Evolutionary conservation across 495 filamentous ascomycete genomes (phyloP).

Genomic region (Pyrenula aspistea): DNA sequence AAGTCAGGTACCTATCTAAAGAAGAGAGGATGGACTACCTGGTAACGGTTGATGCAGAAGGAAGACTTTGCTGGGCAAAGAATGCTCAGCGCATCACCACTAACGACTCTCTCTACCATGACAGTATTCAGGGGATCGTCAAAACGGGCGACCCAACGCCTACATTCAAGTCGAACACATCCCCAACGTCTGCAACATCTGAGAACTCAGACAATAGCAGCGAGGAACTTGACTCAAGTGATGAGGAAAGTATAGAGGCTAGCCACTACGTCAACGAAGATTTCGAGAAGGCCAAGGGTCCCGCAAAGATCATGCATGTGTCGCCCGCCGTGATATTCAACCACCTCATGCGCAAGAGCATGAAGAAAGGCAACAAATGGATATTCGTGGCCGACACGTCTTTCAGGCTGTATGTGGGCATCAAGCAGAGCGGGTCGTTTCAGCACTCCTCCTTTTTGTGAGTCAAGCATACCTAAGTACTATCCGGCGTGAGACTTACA

Average conservation of each 20-base stretch:
- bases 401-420: slow-evolving; percentile 79
- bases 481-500: too few relatives aligned
- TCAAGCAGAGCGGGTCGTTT: slow-evolving; percentile 80
- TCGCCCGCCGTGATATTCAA: slow-evolving; percentile 58
- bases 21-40: slow-evolving; percentile 65
- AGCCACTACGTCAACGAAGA: slow-evolving; percentile 40
- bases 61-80: slow-evolving; percentile 67
- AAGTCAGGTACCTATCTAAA: slow-evolving; percentile 59
- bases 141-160: slow-evolving; percentile 47
- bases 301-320: slow-evolving; percentile 55
- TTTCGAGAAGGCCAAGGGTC: slow-evolving; percentile 39
- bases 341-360: slow-evolving; percentile 55
- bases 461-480: too few relatives aligned
- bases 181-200: not conserved
- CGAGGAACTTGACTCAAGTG: slow-evolving; percentile 3
- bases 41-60: slow-evolving; percentile 54
- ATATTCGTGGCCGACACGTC: slow-evolving; percentile 83
- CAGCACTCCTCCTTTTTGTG: slow-evolving; percentile 84
- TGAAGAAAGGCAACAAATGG: slow-evolving; percentile 74
- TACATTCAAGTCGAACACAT: slow-evolving; percentile 19
- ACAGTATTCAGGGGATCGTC: slow-evolving; percentile 71
- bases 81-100: slow-evolving; percentile 69
- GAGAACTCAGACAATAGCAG: not conserved
- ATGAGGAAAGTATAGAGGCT: slow-evolving; percentile 12
- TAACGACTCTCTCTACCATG: slow-evolving; percentile 52